Evolutionary conservation across 2,329 filamentous ascomycete genomes (phyloP).

Genomic region (Chaetomiaceae sp.): DNA sequence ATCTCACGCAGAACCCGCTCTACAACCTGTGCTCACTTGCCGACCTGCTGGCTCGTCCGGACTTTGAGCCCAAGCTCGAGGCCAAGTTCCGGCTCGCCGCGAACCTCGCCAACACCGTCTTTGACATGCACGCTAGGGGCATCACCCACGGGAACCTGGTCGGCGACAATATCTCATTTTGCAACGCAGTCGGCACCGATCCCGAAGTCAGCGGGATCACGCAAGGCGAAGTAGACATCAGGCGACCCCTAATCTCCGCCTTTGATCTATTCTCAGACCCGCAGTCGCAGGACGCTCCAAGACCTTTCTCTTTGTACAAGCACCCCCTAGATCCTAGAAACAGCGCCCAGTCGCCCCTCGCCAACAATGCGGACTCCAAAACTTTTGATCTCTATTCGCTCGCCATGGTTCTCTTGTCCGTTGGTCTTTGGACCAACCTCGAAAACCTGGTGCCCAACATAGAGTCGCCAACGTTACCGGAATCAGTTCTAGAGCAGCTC

Average conservation of each 20-base stretch:
- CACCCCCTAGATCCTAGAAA: slow-evolving; percentile 61
- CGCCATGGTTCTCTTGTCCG: slow-evolving; percentile 67
- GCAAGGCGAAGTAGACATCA: slow-evolving; percentile 54
- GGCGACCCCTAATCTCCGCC: slow-evolving; percentile 65
- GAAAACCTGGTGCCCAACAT: slow-evolving; percentile 47
- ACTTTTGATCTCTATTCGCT: slow-evolving; percentile 68
- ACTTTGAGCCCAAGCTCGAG: slow-evolving; percentile 64
- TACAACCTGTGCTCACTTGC: slow-evolving; percentile 52
- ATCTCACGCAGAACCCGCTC: slow-evolving; percentile 45
- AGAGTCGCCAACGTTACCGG: slow-evolving; percentile 50
- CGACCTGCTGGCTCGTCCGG: slow-evolving; percentile 48
- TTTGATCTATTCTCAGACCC: slow-evolving; percentile 67
- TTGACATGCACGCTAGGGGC: slow-evolving; percentile 65
- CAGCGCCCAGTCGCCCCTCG: slow-evolving; percentile 45
- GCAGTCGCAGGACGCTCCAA: slow-evolving; percentile 33
- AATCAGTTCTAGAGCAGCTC: slow-evolving; percentile 59
- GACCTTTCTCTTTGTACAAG: slow-evolving; percentile 49
- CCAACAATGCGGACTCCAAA: slow-evolving; percentile 50
- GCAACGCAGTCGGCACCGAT: slow-evolving; percentile 41
- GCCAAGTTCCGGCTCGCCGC: slow-evolving; percentile 71
- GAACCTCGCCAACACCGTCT: slow-evolving; percentile 67
- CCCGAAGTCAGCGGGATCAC: slow-evolving; percentile 35
- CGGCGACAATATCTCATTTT: slow-evolving; percentile 65
- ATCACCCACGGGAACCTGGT: slow-evolving; percentile 68
- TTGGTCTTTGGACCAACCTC: slow-evolving; percentile 70